Evolutionary conservation across 106 monocot species (phyloP).

Genomic region (Dactylorhiza incarnata): DNA sequence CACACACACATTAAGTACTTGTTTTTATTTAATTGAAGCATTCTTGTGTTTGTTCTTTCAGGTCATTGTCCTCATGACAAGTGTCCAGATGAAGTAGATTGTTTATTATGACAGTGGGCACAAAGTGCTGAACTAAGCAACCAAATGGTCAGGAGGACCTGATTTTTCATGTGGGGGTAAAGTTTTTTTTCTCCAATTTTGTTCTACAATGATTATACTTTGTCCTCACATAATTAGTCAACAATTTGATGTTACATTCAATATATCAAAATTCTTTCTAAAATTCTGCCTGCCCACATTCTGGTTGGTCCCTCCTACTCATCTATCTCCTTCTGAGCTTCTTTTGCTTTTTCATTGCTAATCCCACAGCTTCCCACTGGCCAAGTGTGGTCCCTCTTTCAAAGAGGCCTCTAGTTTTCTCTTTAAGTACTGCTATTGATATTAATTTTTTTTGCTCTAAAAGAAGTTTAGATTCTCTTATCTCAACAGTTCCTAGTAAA

Average conservation of each 20-base stretch:
- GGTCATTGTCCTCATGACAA: slow-evolving; percentile 93
- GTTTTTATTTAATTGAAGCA: background rate
- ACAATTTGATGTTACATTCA: background rate
- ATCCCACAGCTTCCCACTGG: too few species aligned
- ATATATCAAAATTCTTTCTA: background rate
- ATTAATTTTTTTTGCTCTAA: too few species aligned
- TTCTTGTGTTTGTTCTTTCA: slow-evolving; percentile 15
- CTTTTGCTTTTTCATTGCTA: too few species aligned
- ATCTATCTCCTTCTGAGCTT: too few species aligned
- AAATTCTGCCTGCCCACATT: too few species aligned
- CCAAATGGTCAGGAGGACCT: background rate
- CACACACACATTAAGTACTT: too few species aligned
- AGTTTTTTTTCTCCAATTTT: background rate
- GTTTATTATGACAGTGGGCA: slow-evolving; percentile 46
- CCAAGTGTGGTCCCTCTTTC: too few species aligned
- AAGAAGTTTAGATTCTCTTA: too few species aligned
- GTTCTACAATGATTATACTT: background rate
- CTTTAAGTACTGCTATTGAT: too few species aligned
- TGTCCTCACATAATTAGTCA: background rate
- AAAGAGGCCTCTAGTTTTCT: too few species aligned
- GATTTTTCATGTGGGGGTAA: background rate
- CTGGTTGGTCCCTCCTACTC: too few species aligned
- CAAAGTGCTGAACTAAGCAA: slow-evolving; percentile 11
- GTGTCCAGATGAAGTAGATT: slow-evolving; percentile 63
- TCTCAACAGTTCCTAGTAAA: too few species aligned